Percentiles rank a stretch among this genome's conserved stretches.
Evolutionary conservation across 371 early-diverging fungal genomes (phyloP).

Genomic region (Funneliformis caledonium): DNA sequence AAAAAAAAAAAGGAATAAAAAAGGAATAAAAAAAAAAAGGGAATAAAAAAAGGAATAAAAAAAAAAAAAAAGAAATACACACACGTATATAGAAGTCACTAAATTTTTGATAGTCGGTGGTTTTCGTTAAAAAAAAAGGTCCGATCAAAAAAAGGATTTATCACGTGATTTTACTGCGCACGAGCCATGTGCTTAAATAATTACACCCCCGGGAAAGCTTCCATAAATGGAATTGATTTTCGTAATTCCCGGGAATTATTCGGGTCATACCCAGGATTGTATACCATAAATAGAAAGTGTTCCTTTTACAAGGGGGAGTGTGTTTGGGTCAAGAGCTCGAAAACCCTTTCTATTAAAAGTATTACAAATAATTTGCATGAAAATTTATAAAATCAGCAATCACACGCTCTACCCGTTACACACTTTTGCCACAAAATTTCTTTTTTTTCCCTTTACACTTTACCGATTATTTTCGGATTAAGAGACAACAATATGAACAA

Average conservation of each 20-base stretch:
- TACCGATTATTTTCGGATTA: not conserved
- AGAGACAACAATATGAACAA: not conserved
- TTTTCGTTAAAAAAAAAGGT: too few species aligned
- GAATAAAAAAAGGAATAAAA: too few species aligned
- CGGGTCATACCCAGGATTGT: too few species aligned
- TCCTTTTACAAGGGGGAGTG: too few species aligned
- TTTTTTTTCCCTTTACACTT: not conserved
- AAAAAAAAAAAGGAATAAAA: too few species aligned
- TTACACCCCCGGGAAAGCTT: not conserved
- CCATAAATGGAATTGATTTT: too few species aligned
- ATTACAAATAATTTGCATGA: not conserved
- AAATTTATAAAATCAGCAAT: slow-evolving; percentile 1
- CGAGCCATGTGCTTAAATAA: not conserved
- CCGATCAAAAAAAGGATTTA: not conserved
- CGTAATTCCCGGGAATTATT: too few species aligned
- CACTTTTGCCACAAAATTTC: not conserved
- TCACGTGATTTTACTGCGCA: not conserved
- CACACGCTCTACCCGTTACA: not conserved
- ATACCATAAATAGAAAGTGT: not conserved
- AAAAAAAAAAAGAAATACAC: too few species aligned
- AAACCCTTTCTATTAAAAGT: not conserved
- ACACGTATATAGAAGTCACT: too few species aligned
- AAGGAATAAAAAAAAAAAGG: too few species aligned
- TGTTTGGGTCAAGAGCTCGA: too few species aligned
- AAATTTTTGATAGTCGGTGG: too few species aligned